Base-by-base conservation (phyloP, 2,329 filamentous ascomycete species). In the Paecilomyces sp. region DNA sequence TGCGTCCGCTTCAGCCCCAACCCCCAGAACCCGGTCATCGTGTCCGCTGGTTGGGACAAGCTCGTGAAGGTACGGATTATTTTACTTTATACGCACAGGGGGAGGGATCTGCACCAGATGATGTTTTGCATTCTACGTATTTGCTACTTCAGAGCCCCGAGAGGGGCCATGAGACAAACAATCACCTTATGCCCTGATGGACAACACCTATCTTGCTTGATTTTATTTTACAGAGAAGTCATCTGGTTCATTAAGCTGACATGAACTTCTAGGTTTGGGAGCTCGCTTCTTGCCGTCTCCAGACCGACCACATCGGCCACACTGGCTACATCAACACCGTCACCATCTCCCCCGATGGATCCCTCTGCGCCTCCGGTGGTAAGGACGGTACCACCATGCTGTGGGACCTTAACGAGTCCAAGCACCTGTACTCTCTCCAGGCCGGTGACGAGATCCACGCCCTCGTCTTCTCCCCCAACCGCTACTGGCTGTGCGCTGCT, bases 351-450 rank as follows among this genome's bases (percentile, higher is more conserved):
- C 94, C 94, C 76, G 94, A 97, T 80, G 94, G 94, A 76, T 97
- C 94, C 64, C 92, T 99, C 75, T 97, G 94, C 85, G 94, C 94
- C 67, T 97, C 94, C 68, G 94, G 94, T 81, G 94, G 94, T 79
- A 97, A 99, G 89, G 94, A 99, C 82, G 94, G 94, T 80, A 97
- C 93, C 80, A 97, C 94, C 80, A 99, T 97, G 94, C 91, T 99
- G 74, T 99, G 94, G 94, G 94, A 97, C 80, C 88, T 99, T 74
- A 99, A 99, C 88, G 94, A 99, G 90, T 97, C 92, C 80, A 99
- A 99, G 91, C 94, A 99, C 87, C 90, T 99, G 76, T 99, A 99
- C 90, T 97, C 93, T 68, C 91, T 99, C 78, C 94, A 92, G 83
- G 94, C 94, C 79, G 94, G 93, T 81, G 93, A 99, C 81, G 94